Percentiles rank a stretch among this genome's conserved stretches.
These are phyloP conservation scores for Chamaecrista fasciculata DNA, from an alignment of 306 rosid genomes.

Conservation along the genomic window DNA sequence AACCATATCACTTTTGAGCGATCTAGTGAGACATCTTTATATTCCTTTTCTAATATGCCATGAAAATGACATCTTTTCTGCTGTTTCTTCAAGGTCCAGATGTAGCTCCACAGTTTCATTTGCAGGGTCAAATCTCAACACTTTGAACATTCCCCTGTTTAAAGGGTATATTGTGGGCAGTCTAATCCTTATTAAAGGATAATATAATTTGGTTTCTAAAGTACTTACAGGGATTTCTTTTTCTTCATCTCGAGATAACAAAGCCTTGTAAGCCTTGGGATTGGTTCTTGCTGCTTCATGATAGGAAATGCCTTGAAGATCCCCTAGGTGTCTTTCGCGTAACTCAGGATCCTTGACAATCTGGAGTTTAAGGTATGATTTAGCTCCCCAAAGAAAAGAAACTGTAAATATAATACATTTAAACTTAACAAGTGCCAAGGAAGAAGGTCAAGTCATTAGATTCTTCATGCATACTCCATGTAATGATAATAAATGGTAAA, in stretches of 20 bases:
- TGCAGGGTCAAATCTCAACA: background rate
- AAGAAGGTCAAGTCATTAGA: background rate
- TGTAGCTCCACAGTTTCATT: background rate
- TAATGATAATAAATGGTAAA: conserved; percentile 18
- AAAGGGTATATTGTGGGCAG: background rate
- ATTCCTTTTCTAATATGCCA: conserved; percentile 6
- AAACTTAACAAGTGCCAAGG: conserved; percentile 5
- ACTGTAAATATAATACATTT: background rate
- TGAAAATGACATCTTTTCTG: background rate
- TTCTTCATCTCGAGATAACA: conserved; percentile 46
- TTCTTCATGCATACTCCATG: conserved; percentile 18
- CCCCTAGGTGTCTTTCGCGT: conserved; percentile 84
- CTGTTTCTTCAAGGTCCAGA: conserved; percentile 7
- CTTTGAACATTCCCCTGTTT: background rate
- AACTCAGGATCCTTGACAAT: conserved; percentile 66
- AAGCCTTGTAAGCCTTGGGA: conserved; percentile 58
- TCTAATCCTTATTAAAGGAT: background rate
- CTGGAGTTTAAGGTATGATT: conserved; percentile 38
- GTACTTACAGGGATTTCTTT: conserved; percentile 80
- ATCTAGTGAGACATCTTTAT: conserved; percentile 4
- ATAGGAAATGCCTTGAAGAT: conserved; percentile 68
- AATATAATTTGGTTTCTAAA: background rate
- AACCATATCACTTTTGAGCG: background rate
- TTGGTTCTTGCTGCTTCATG: conserved; percentile 46
- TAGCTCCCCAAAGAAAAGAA: background rate